Conservation (phyloP, 2,329 filamentous ascomycete species). For the Xenoacremonium recifei region DNA sequence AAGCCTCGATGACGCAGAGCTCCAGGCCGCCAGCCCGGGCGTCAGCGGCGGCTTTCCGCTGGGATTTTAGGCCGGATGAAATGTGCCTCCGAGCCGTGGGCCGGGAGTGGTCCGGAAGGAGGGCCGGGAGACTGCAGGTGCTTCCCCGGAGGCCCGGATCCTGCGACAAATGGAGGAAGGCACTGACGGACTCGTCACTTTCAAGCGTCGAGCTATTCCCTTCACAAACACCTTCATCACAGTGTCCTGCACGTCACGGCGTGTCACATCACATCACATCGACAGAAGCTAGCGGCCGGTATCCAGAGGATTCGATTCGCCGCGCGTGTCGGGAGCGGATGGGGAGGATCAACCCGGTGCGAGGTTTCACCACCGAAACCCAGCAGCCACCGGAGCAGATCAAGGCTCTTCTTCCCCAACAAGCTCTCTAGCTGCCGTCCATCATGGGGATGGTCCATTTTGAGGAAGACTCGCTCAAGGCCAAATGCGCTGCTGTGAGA, state of each 20-base stretch:
- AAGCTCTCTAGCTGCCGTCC: too few species aligned
- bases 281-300: not conserved
- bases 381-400: conserved; percentile 14
- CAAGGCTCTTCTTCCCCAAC: too few species aligned
- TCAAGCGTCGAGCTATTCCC: not conserved
- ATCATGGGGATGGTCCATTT: too few species aligned
- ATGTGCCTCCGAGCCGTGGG: not conserved
- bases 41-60: too few species aligned
- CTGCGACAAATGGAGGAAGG: too few species aligned
- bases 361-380: conserved; percentile 9
- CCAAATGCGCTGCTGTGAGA: conserved; percentile 3
- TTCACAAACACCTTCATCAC: not conserved
- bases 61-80: not conserved
- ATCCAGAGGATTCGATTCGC: not conserved
- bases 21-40: too few species aligned
- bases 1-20: too few species aligned
- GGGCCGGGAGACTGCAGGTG: not conserved
- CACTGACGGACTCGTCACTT: not conserved
- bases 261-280: not conserved
- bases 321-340: too few species aligned
- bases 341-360: too few species aligned
- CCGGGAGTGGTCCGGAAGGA: not conserved
- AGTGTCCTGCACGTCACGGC: not conserved
- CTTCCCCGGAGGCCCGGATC: not conserved
- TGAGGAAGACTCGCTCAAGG: conserved; percentile 11